Base-by-base conservation (phyloP, 257 asterid species). In the Forsythia suspensa region DNA sequence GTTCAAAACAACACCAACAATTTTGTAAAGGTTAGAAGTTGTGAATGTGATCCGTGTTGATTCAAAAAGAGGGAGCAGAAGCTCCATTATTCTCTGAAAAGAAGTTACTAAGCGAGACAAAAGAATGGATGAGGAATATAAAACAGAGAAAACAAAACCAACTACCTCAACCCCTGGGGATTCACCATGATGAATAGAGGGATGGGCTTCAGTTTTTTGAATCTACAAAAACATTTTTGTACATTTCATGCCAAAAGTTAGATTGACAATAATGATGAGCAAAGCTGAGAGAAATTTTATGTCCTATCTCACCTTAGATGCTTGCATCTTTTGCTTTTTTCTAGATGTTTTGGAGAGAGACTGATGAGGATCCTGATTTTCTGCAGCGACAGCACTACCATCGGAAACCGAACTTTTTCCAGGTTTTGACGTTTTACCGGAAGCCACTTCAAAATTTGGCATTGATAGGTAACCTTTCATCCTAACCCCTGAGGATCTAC, bases 91-190 rank as follows among this genome's bases (percentile, higher is more conserved):
- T 24, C 44, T 70, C 75, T 38, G 67, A 36, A 59, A 48, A 61
- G 63, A 39, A 75, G 41, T 41, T 10, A 41, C 21, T 40, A 12
- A n/a, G 67, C 67, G 20, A 59, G 75, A 29, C 68, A 71, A 51
- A 29, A 57, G 61, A 46, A 82, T 3, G 39, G 42, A 51, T 29
- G 2, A 65, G 65, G 16, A 76, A 65, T 74, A 70, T 42, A 65
- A 40, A 18, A 48, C 48, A 37, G 57, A 15, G 65, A 29, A 59
- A 79, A 59, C 70, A 80, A 80, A 20, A 73, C 40, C 39, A 78
- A 40, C 74, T 83, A 91, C 98, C 97, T 84, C 93, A 80, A 75
- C 71, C 48, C 85, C 96, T 34, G 84, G 90, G 84, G 92, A 85
- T 80, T 86, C 91, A 77, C 81, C 79, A 51, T 29, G 34, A 29